Evolutionary conservation across 2,329 filamentous ascomycete genomes (phyloP).

Genomic region (Paraconiothyrium sp.): DNA sequence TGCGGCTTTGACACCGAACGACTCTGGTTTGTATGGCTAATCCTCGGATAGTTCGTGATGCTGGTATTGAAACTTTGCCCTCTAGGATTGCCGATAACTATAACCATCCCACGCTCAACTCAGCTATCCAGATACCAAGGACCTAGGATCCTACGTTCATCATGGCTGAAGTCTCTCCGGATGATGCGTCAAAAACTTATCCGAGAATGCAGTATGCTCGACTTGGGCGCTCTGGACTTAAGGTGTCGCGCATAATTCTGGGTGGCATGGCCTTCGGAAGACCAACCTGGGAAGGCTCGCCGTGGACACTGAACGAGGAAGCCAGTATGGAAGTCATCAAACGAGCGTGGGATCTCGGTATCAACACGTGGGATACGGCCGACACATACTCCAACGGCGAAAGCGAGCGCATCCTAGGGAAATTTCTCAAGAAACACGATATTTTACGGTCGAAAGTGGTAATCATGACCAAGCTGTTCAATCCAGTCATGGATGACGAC

Average conservation of each 20-base stretch:
- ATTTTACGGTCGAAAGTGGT: slow-evolving; percentile 37
- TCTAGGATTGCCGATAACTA: neutral
- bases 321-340: slow-evolving; percentile 51
- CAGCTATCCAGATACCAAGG: neutral
- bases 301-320: slow-evolving; percentile 45
- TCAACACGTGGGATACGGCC: slow-evolving; percentile 55
- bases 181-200: neutral
- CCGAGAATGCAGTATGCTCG: neutral
- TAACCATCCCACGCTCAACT: neutral
- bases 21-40: neutral
- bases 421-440: slow-evolving; percentile 27
- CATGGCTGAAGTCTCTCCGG: neutral
- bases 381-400: slow-evolving; percentile 36
- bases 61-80: neutral
- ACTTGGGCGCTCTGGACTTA: slow-evolving; percentile 46
- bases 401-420: slow-evolving; percentile 35
- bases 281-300: slow-evolving; percentile 25
- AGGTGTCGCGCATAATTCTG: slow-evolving; percentile 47
- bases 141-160: neutral
- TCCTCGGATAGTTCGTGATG: neutral
- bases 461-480: slow-evolving; percentile 36
- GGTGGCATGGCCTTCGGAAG: slow-evolving; percentile 37
- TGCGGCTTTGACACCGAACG: slow-evolving; percentile 2
- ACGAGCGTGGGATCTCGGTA: slow-evolving; percentile 51
- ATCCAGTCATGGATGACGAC: slow-evolving; percentile 18